These are phyloP conservation scores for Rhizophora mangle DNA, from an alignment of 345 rosid species.

Conservation along the genomic window DNA sequence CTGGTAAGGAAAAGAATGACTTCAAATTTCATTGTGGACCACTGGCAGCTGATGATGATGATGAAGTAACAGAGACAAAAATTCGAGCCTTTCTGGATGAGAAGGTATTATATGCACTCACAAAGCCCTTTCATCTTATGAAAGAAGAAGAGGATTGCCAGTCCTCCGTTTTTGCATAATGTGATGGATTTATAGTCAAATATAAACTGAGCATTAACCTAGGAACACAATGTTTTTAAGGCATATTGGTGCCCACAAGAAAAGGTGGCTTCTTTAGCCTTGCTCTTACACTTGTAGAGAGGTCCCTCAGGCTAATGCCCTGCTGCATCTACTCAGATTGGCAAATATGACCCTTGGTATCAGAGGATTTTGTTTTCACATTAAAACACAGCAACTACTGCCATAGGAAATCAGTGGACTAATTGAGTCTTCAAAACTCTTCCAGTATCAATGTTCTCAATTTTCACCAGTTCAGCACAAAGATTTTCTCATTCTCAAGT, in stretches of 20 bases:
- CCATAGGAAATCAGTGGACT: too few species aligned
- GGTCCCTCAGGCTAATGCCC: not conserved
- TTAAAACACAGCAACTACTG: not conserved
- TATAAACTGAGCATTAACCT: too few species aligned
- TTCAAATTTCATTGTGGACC: slow-evolving; percentile 48
- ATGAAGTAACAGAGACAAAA: slow-evolving; percentile 34
- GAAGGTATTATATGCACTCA: slow-evolving; percentile 25
- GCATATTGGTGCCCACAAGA: not conserved
- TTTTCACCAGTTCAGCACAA: not conserved
- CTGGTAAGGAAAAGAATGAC: slow-evolving; percentile 39
- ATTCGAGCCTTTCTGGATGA: slow-evolving; percentile 35
- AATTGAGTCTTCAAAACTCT: not conserved
- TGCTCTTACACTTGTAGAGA: not conserved
- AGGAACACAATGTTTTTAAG: not conserved
- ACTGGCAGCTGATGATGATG: slow-evolving; percentile 25
- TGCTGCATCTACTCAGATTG: not conserved
- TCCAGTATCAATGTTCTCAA: not conserved
- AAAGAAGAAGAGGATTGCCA: slow-evolving; percentile 13
- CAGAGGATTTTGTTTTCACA: not conserved
- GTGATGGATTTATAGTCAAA: not conserved
- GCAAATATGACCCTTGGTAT: not conserved
- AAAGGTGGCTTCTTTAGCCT: not conserved
- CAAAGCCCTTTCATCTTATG: not conserved
- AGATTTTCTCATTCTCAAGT: not conserved
- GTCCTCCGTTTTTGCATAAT: not conserved